These are phyloP conservation scores for Neurospora sp. DNA, from an alignment of 2,329 filamentous ascomycete species.

Conservation along the genomic window DNA sequence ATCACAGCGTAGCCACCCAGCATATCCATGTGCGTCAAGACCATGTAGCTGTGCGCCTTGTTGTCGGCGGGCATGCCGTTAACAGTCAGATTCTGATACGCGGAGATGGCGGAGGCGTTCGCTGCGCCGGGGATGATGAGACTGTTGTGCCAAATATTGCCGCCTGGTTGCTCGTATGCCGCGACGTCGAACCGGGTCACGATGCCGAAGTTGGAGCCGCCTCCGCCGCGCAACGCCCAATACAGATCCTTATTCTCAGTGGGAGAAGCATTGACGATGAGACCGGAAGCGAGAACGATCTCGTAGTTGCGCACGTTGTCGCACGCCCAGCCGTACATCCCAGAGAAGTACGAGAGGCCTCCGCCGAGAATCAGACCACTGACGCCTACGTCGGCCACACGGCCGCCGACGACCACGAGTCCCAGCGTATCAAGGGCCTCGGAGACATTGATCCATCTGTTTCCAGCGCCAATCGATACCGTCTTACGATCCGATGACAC, in stretches of 20 bases:
- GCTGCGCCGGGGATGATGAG: conserved; percentile 31
- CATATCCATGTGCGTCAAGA: conserved; percentile 1
- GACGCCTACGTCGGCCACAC: conserved; percentile 32
- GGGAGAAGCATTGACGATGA: conserved; percentile 31
- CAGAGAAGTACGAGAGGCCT: conserved; percentile 39
- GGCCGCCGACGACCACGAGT: conserved; percentile 32
- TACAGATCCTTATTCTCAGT: conserved; percentile 30
- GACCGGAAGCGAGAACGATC: conserved; percentile 36
- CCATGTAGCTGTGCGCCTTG: conserved; percentile 12
- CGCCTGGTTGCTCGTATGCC: conserved; percentile 7
- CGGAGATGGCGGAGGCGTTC: conserved; percentile 23
- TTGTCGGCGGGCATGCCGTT: conserved; percentile 8
- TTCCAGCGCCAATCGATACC: conserved; percentile 32
- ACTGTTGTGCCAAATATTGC: conserved; percentile 24
- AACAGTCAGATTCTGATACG: conserved; percentile 11
- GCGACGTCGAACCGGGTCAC: conserved; percentile 14
- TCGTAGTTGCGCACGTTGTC: conserved; percentile 35
- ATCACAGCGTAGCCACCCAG: conserved; percentile 9
- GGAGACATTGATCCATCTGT: conserved; percentile 34
- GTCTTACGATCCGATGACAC: conserved; percentile 24
- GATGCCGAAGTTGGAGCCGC: conserved; percentile 14
- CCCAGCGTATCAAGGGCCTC: conserved; percentile 27
- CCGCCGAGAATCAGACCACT: conserved; percentile 35
- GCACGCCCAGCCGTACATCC: conserved; percentile 33
- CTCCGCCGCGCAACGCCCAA: conserved; percentile 23